Base-by-base conservation (phyloP, 176 grass and related monocot species). In the Aegilops speltoides region DNA sequence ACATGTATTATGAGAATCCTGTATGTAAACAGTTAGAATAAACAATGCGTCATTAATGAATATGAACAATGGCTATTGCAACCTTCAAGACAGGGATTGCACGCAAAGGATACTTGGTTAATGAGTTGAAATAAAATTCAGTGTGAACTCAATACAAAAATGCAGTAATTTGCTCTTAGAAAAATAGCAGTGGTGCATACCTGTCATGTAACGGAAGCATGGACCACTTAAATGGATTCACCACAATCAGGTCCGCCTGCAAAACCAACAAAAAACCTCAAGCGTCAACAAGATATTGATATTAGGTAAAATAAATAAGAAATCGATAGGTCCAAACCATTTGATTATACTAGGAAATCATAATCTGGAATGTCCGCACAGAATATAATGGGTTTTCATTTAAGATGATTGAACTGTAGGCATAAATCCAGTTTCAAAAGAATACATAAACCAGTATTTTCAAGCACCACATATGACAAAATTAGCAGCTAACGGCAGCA, bases 141-240 rank as follows among this genome's bases (percentile, higher is more conserved):
- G 2, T 6, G 25, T n/a, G 19, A 77, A 78, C 7, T 29, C 64
- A 23, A 22, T 78, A 62, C 17, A n/a, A 56, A 32, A 82, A 19
- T 66, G 23, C 24, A 38, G 29, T 45, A 37, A 70, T 84, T 62
- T 20, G 50, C 12, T 16, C 3, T 22, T 77, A 2, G 36, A 1
- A 52, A 65, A 32, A 76, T 29, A 26, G 41, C 26, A 74, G 17
- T 80, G 89, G 52, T 71, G 22, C 81, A 36, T 78, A 98, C 96
- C 88, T 81, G 77, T 98, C 96, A 79, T 98, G 95, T 52, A 98
- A 87, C 25, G 96, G 96, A 41, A 95, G 86, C 93, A 98, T 95
- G 76, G 91, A 92, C 96, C 96, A 95, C 50, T 64, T 85, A 82
- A 95, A 84, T 59, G 96, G 96, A 90, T 98, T 98, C 38, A 95